Base-by-base conservation (phyloP, 768 basidiomycete genomes). In the Termitomyces sp. region DNA sequence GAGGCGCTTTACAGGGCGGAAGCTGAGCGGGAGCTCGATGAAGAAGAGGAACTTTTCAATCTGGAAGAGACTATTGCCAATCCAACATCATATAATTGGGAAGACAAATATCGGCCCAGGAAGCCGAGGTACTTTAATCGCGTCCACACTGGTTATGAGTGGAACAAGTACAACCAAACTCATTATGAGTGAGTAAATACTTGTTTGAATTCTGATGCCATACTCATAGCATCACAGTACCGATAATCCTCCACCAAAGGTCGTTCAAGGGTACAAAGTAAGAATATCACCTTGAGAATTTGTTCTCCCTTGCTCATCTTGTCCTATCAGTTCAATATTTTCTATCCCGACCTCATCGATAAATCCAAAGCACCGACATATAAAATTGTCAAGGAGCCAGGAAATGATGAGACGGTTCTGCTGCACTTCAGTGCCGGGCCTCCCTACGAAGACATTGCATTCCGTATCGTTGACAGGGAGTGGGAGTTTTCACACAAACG, bases 131-230 rank as follows among this genome's bases (percentile, higher is more conserved):
- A 98, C 77, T 98, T 98, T 77, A 99, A 99, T 68, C 87, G 97
- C 56, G 97, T 98, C 25, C 94, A 98, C 67, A 99, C 97, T 30
- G 97, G 97, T 27, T 99, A 96, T 68, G 97, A 99, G 70, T 99
- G 97, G 97, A 98, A 96, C 78, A 98, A 98, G 77, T 99, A 98
- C 72, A 98, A 98, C 70, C 96, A 98, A 70, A 98, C 97, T 3
- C 97, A 98, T 74, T 99, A 98, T 71, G 97, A 98, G 93, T 96
- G 76, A 61, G 91, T 80, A 17, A 9, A 21, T 55, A 46, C 30
- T 30, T 16, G 14, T 21, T 44, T 56, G 11, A 19, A 12, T 44
- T 48, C 40, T 57, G 6, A 50, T 50, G 35, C 44, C 23, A 52
- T 57, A 59, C 58, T 70, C 53, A 69, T 48, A 19, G 23, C 27